Evolutionary conservation across 2,329 filamentous ascomycete genomes (phyloP), one percentile per base, ranked within the genome.

Genomic region (Clarireedia monteithiana): DNA sequence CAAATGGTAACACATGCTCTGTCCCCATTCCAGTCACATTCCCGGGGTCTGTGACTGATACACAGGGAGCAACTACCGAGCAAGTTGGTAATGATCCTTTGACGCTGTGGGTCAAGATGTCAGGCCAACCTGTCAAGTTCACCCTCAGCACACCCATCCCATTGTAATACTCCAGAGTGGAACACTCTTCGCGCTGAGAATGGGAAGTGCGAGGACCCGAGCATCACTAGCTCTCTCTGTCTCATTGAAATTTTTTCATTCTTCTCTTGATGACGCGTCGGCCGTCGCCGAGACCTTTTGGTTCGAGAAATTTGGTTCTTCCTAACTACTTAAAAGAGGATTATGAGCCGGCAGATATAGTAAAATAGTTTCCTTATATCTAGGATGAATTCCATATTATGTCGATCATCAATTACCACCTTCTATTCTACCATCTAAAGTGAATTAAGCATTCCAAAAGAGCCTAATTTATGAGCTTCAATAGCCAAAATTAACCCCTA

Each of bases 51-150:
- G 62, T 65, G 2, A 61, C 53, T 4, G 39, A 59, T 36, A 60
- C 60, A 4, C 27, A 60, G 61, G 58, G 60, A 12, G 58, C 55
- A 17, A 62, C 51, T 26, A 57, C 45, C 15, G 64, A 67, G 47
- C 80, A 85, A 63, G 68, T 81, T 67, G 82, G 82, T 15, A 75
- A 63, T 44, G 78, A 81, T 66, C 77, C 78, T 4, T 63, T 75
- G 45, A 80, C 78, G 2, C 68, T 77, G 51, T 80, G 76, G 77
- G 72, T 75, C 24, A 69, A 67, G 20, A 65, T 81, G 51, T 67
- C 69, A 14, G 77, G 77, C 2, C 66, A 69, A 0, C 67, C 77
- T 0, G 73, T 77, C 12, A 74, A 70, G 1, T 73, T 78, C 58
- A 72, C 68, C 20, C 52, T 64, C 3, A 56, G 48, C 24, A 60